Evolutionary conservation across 2,329 filamentous ascomycete genomes (phyloP).

Genomic region (Phyllosticta citriasiana): DNA sequence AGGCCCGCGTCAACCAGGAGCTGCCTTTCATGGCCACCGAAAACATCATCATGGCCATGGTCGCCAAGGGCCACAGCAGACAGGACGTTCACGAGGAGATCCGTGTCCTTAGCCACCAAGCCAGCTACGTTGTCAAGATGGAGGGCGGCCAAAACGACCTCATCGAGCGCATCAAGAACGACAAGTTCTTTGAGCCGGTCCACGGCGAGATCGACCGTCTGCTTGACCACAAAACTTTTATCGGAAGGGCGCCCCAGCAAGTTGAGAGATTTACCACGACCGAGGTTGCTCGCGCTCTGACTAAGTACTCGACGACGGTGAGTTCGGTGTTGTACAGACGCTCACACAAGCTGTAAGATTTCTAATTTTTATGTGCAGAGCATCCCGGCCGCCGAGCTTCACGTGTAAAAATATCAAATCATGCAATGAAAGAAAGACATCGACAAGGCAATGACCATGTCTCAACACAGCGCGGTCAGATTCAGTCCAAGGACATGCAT

Average conservation of each 20-base stretch:
- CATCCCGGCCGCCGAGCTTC: slow-evolving; percentile 5
- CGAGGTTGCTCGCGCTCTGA: slow-evolving; percentile 7
- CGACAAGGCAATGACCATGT: neutral
- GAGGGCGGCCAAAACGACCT: slow-evolving; percentile 72
- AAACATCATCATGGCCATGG: slow-evolving; percentile 52
- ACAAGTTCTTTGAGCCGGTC: slow-evolving; percentile 64
- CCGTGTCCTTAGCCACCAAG: slow-evolving; percentile 67
- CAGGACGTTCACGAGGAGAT: slow-evolving; percentile 86
- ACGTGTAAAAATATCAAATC: neutral
- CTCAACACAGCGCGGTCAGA: neutral
- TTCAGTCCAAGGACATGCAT: neutral
- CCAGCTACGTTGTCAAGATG: slow-evolving; percentile 59
- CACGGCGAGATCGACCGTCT: slow-evolving; percentile 58
- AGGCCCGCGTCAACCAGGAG: slow-evolving; percentile 58
- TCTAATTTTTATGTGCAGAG: neutral
- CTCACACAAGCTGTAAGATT: neutral
- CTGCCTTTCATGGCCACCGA: slow-evolving; percentile 79
- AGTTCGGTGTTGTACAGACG: neutral
- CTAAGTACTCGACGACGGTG: slow-evolving; percentile 5
- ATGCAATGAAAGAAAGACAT: neutral
- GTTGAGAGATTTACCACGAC: slow-evolving; percentile 38
- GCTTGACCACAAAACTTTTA: slow-evolving; percentile 53
- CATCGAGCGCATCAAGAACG: slow-evolving; percentile 63
- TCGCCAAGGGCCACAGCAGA: slow-evolving; percentile 57
- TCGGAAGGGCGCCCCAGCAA: slow-evolving; percentile 45